Evolutionary conservation across 1,139 yeast species (phyloP).

Genomic region (Suhomyces atakaporum): DNA sequence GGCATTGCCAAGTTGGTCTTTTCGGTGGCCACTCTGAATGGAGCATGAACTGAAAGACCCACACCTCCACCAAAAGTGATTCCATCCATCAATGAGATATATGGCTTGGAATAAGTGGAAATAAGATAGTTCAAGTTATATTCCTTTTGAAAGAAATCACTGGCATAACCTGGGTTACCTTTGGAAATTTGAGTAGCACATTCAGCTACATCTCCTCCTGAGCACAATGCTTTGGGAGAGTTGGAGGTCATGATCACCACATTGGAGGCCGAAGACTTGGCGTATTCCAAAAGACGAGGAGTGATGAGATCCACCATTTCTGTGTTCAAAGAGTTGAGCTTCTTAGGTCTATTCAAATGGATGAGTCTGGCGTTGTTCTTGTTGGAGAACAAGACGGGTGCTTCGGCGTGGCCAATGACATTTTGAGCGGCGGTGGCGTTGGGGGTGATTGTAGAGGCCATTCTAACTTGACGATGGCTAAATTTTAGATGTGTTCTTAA

Average conservation of each 20-base stretch:
- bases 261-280: slow-evolving; percentile 66
- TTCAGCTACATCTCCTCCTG: slow-evolving; percentile 94
- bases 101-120: slow-evolving; percentile 82
- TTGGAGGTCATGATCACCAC: slow-evolving; percentile 70
- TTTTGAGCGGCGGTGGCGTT: slow-evolving; percentile 18
- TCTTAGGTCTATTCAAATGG: slow-evolving; percentile 75
- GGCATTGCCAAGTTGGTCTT: slow-evolving; percentile 95
- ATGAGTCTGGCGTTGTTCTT: slow-evolving; percentile 71
- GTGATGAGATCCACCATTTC: slow-evolving; percentile 76
- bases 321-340: slow-evolving; percentile 80
- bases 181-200: slow-evolving; percentile 56
- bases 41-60: slow-evolving; percentile 89
- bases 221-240: slow-evolving; percentile 66
- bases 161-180: slow-evolving; percentile 54
- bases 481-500: slow-evolving; percentile 9
- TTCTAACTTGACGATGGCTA: slow-evolving; percentile 17
- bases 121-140: slow-evolving; percentile 79
- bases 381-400: slow-evolving; percentile 62
- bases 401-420: slow-evolving; percentile 35
- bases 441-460: slow-evolving; percentile 23
- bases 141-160: slow-evolving; percentile 75
- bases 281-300: slow-evolving; percentile 75
- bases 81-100: slow-evolving; percentile 83
- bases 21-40: slow-evolving; percentile 91
- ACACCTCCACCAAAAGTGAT: slow-evolving; percentile 99